Evolutionary conservation across 768 basidiomycete species (phyloP), one percentile per base, ranked within the genome.

Genomic region (Clavulina sp.): DNA sequence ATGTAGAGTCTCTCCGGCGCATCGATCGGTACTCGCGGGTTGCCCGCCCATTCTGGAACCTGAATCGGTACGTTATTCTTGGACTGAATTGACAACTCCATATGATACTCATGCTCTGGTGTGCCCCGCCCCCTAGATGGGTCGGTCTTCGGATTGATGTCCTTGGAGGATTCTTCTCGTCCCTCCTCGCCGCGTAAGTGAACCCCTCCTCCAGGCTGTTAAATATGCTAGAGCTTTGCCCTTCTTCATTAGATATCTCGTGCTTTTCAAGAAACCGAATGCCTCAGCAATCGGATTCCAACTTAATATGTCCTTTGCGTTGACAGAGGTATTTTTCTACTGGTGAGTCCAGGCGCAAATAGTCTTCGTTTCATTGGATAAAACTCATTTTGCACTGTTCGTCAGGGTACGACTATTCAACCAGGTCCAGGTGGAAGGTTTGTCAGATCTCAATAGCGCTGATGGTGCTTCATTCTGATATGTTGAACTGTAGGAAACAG

Each of bases 131-230:
- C 28, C 40, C 19, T 48, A 69, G 73, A 49, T 75, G 74, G 74
- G 60, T 74, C 40, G 66, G 63, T 51, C 61, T 71, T 41, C 68
- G 73, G 53, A 68, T 86, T 34, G 84, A 87, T 60, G 60, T 70
- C 33, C 63, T 82, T 3, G 78, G 77, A 1, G 70, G 68, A 2
- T 26, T 76, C 13, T 82, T 82, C 60, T 68, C 75, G 0, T 63
- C 73, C 5, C 62, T 64, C 2, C 63, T 82, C 3, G 78, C 76
- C n/a, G 62, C 69, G 2, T 79, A 77, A 60, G 66, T 81, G 43
- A 16, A 13, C 13, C 1, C 26, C 16, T 28, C 9, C 7, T 7
- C 34, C 34, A 7, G 34, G 9, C 34, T 38, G 19, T 7, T 7
- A 38, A 38, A 68, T 24, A n/a, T n/a, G n/a, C n/a, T n/a, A n/a